A percentile compares a stretch with the other conserved stretches of the same genome.
phyloP scores from a whole-genome alignment of 148 eudicot species.

The Chenopodium berlandieri region DNA sequence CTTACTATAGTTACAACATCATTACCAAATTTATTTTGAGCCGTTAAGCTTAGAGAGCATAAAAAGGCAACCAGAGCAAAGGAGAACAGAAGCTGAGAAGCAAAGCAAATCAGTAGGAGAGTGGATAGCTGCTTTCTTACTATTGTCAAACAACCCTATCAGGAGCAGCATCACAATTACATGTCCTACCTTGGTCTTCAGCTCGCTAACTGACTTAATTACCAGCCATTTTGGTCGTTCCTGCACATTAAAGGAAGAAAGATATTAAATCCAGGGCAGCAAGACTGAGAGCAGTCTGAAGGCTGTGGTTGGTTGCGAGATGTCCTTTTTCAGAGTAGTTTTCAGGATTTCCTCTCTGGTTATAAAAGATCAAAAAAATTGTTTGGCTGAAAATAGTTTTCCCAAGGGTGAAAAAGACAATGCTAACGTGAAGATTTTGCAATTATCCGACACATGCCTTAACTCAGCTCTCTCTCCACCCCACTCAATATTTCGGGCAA shows the following conservation, averaged over 20 bases:
- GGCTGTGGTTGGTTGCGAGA: background rate
- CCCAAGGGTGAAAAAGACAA: background rate
- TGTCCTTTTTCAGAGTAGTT: too few species aligned
- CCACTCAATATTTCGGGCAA: background rate
- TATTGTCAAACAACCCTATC: slow-evolving; percentile 85
- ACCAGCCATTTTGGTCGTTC: slow-evolving; percentile 91
- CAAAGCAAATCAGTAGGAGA: slow-evolving; percentile 81
- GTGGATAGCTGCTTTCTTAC: slow-evolving; percentile 64
- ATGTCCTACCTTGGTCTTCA: slow-evolving; percentile 93
- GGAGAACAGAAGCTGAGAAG: slow-evolving; percentile 84
- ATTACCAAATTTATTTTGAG: slow-evolving; percentile 15
- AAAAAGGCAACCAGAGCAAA: slow-evolving; percentile 76
- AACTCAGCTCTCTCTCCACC: too few species aligned
- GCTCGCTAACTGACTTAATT: slow-evolving; percentile 73
- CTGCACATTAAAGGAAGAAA: slow-evolving; percentile 37
- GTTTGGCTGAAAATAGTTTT: too few species aligned
- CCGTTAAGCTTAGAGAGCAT: slow-evolving; percentile 77
- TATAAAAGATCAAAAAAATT: too few species aligned
- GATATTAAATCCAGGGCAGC: background rate
- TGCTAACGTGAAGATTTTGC: background rate
- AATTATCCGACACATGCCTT: too few species aligned
- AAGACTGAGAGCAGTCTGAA: background rate
- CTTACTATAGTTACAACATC: background rate
- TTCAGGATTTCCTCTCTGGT: background rate
- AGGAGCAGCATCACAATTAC: slow-evolving; percentile 93